Evolutionary conservation across 73 alveolate species (phyloP).

Genomic region (Paramecium biaurelia): DNA sequence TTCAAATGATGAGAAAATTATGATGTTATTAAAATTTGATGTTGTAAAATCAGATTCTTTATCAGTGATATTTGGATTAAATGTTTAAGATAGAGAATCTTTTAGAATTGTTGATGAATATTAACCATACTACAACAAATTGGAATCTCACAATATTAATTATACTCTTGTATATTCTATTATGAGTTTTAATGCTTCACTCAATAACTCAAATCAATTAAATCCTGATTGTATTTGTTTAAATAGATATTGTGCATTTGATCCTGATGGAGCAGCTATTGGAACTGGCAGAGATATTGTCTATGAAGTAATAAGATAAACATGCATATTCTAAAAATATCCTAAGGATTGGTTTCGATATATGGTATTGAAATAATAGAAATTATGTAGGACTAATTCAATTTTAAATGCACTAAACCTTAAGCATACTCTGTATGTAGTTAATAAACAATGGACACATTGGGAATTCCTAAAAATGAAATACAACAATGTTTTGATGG

Average conservation of each 20-base stretch:
- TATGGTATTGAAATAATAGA: too few species aligned
- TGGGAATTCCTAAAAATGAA: not conserved
- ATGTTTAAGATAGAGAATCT: not conserved
- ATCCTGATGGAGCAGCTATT: conserved; percentile 5
- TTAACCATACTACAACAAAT: not conserved
- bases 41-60: not conserved
- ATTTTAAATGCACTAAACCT: not conserved
- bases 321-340: not conserved
- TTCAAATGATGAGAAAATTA: not conserved
- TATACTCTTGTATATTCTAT: not conserved
- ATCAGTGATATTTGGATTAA: not conserved
- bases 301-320: not conserved
- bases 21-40: not conserved
- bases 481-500: not conserved
- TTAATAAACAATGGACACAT: not conserved
- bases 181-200: not conserved
- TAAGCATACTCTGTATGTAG: not conserved
- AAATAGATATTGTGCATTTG: conserved; percentile 10
- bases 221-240: not conserved
- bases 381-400: not conserved
- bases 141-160: not conserved
- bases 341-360: not conserved
- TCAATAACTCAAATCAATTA: not conserved
- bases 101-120: not conserved
- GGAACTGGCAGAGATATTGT: not conserved